These are phyloP conservation scores for Tetrapisispora pingtungensis DNA, from an alignment of 805 yeast genomes.

Conservation along the genomic window DNA sequence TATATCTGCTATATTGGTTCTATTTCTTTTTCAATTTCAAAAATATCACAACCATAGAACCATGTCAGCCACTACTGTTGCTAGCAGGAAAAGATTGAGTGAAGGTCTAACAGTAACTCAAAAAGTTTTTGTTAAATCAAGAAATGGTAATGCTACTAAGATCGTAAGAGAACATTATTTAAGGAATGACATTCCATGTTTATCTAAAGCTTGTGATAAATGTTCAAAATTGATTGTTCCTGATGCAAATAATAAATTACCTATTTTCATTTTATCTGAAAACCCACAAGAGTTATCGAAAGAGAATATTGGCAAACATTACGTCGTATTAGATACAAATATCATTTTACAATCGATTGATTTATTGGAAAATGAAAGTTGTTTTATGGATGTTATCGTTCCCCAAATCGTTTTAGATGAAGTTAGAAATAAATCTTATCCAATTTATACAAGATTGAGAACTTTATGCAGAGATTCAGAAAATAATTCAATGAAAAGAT, in stretches of 20 bases:
- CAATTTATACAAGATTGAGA: constrained; percentile 78
- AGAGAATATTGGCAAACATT: constrained; percentile 53
- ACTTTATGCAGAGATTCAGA: constrained; percentile 50
- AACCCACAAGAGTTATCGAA: constrained; percentile 40
- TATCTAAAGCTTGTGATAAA: constrained; percentile 53
- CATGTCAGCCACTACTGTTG: constrained; percentile 4
- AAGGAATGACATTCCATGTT: constrained; percentile 87
- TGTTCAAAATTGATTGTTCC: constrained; percentile 48
- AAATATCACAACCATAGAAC: no score
- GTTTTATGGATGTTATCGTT: constrained; percentile 82
- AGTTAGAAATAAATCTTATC: constrained; percentile 76
- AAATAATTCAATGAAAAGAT: constrained; percentile 59
- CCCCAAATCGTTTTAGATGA: constrained; percentile 95
- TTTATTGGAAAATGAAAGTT: constrained; percentile 62
- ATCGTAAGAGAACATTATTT: constrained; percentile 90
- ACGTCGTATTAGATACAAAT: constrained; percentile 79
- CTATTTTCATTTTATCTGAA: constrained; percentile 54
- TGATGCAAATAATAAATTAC: constrained; percentile 59
- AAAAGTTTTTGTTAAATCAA: constrained; percentile 84
- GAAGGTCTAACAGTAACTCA: constrained; percentile 60
- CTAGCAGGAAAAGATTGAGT: constrained; percentile 32
- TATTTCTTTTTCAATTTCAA: no score
- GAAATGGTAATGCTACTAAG: constrained; percentile 79
- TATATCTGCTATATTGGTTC: no score
- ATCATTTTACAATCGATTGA: constrained; percentile 84